phyloP scores from a whole-genome alignment of 768 basidiomycete genomes.

The Tulasnella sp. region DNA sequence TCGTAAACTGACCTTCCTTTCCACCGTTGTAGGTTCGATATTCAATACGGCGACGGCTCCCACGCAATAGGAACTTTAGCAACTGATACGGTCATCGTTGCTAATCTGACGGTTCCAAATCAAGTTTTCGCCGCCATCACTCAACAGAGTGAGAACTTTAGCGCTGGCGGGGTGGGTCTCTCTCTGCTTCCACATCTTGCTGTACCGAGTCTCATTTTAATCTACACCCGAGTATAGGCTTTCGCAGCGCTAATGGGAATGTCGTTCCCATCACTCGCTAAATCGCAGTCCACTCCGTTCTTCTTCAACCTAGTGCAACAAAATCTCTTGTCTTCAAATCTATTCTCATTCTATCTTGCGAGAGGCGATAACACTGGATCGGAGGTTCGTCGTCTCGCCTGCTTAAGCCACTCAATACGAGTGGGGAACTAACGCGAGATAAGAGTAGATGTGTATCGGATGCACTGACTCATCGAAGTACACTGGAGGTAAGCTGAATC shows the following conservation, averaged over 20 bases:
- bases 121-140: constrained; percentile 15
- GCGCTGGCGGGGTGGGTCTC: not conserved
- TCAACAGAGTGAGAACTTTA: not conserved
- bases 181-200: not conserved
- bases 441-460: constrained; percentile 16
- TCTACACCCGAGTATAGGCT: not conserved
- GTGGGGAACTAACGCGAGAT: not conserved
- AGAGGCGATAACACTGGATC: constrained; percentile 1
- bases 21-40: not conserved
- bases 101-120: constrained; percentile 5
- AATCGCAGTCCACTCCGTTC: not conserved
- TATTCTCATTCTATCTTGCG: constrained; percentile 22
- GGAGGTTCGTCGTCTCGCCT: not conserved
- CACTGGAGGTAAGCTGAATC: not conserved
- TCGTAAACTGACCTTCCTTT: no score
- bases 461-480: constrained; percentile 14
- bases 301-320: constrained; percentile 12
- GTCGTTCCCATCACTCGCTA: not conserved
- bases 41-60: constrained; percentile 23
- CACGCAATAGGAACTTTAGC: not conserved
- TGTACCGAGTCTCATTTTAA: not conserved
- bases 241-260: constrained; percentile 17
- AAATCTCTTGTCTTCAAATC: not conserved
- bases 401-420: constrained; percentile 4
- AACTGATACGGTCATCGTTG: constrained; percentile 24